phyloP scores from a whole-genome alignment of 768 basidiomycete genomes.

The Tylopilus rubrobrunneus region DNA sequence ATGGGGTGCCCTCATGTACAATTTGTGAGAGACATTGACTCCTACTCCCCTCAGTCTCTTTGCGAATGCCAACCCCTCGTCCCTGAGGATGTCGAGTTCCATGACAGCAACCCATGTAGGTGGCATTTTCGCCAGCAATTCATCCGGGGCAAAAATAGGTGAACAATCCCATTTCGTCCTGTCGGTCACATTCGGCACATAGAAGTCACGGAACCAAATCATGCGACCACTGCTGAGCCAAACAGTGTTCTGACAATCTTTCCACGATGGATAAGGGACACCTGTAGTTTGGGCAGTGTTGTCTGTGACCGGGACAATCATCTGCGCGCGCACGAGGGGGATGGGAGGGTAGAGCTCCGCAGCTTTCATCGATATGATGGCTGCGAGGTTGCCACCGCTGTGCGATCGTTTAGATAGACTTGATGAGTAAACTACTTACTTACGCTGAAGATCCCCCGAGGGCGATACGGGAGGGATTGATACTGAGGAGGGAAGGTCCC shows the following conservation, averaged over 20 bases:
- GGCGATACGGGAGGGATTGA: constrained; percentile 52
- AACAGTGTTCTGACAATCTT: constrained; percentile 54
- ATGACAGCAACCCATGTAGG: constrained; percentile 63
- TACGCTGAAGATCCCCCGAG: constrained; percentile 75
- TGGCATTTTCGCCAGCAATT: constrained; percentile 49
- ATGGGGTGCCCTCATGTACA: constrained; percentile 66
- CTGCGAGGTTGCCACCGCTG: constrained; percentile 72
- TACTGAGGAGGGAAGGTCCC: constrained; percentile 43
- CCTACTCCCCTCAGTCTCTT: constrained; percentile 53
- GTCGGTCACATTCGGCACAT: constrained; percentile 60
- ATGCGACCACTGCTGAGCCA: constrained; percentile 62
- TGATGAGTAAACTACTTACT: neutral
- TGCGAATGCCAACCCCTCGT: constrained; percentile 65
- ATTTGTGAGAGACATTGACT: constrained; percentile 48
- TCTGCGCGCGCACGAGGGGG: constrained; percentile 55
- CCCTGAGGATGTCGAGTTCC: constrained; percentile 66
- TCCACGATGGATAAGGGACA: constrained; percentile 47
- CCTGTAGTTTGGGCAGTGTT: constrained; percentile 55
- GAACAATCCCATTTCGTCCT: constrained; percentile 68
- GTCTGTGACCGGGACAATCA: constrained; percentile 73
- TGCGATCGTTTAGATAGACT: neutral
- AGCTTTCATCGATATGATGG: constrained; percentile 65
- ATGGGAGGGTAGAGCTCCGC: constrained; percentile 45
- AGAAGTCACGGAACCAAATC: constrained; percentile 71
- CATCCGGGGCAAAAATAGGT: constrained; percentile 63